Percentiles rank a stretch among this genome's conserved stretches.
phyloP scores from a whole-genome alignment of 2,329 filamentous ascomycete genomes.

The Bipolaris cookei region DNA sequence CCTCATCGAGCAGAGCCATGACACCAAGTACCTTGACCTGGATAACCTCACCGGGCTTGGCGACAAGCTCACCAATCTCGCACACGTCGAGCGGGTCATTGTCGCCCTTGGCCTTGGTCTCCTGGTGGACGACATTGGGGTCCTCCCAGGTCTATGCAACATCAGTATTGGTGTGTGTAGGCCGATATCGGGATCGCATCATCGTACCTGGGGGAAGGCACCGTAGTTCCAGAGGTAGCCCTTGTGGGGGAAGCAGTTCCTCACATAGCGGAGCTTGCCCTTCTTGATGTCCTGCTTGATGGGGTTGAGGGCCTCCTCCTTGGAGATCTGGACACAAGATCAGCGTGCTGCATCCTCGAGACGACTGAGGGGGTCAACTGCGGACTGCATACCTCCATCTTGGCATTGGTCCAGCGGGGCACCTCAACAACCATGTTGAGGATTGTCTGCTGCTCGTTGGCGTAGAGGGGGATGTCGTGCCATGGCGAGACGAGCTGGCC shows the following conservation, averaged over 20 bases:
- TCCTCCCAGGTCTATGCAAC: slow-evolving; percentile 91
- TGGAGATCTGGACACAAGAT: slow-evolving; percentile 76
- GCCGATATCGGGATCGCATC: slow-evolving; percentile 39
- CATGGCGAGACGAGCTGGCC: slow-evolving; percentile 91
- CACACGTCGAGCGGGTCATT: slow-evolving; percentile 99
- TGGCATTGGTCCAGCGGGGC: slow-evolving; percentile 98
- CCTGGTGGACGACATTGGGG: slow-evolving; percentile 91
- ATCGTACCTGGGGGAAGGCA: slow-evolving; percentile 90
- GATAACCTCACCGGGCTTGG: slow-evolving; percentile 95
- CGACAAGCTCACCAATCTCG: slow-evolving; percentile 98
- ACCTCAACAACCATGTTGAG: slow-evolving; percentile 99
- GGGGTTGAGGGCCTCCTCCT: slow-evolving; percentile 97
- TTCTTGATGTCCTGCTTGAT: slow-evolving; percentile 99
- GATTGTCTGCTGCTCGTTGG: slow-evolving; percentile 93
- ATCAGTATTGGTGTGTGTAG: slow-evolving; percentile 33
- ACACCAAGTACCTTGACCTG: slow-evolving; percentile 99
- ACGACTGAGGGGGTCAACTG: slow-evolving; percentile 12
- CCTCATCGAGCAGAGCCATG: slow-evolving; percentile 98
- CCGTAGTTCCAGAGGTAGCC: slow-evolving; percentile 99
- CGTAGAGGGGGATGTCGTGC: slow-evolving; percentile 98
- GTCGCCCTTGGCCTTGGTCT: slow-evolving; percentile 99
- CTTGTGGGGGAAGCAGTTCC: slow-evolving; percentile 99
- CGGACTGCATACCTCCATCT: slow-evolving; percentile 81
- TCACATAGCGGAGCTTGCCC: slow-evolving; percentile 98
- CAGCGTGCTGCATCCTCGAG: slow-evolving; percentile 18